Base-by-base conservation (phyloP, 2,329 filamentous ascomycete species). In the Cordyceps javanica region DNA sequence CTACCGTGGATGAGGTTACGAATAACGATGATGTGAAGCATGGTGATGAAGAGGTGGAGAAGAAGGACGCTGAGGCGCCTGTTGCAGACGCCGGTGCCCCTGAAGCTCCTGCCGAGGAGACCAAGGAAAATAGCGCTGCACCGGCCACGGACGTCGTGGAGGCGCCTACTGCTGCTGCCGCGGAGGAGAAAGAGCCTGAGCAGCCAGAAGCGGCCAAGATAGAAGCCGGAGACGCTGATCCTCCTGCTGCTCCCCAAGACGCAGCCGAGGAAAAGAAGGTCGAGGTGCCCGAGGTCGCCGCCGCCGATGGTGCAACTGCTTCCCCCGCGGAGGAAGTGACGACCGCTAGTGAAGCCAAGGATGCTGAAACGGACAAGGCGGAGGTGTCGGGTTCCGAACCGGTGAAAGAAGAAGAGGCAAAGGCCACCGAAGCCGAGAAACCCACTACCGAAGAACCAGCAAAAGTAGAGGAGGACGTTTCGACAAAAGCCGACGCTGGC, bases 401-500 rank as follows among this genome's bases (percentile, higher is more conserved):
- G 28, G 46, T 9, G 8, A 13, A 49, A 32, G 28, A 54, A 19
- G 19, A 53, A n/a, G 46, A 41, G 4, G 23, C 54, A 5, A 19
- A 41, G 38, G 38, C 10, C n/a, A 32, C 57, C 26, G 50, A 58
- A 26, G 62, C 52, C 23, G 49, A 48, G 23, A 49, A 46, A 9
- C 25, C 41, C 14, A 14, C 46, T 30, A 39, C 52, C 3, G 58
- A 62, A 3, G 58, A 51, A 23, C 3, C 19, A 26, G 1, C 28
- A 2, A 36, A 45, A 23, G 21, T 48, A 38, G 49, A 48, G 13
- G 44, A 57, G n/a, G 30, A 6, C 30, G 13, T 49, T n/a, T 34
- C 32, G 14, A 50, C 50, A 19, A 44, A 60, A 30, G 62, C 54
- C 21, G 32, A 52, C 3, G 11, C 55, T n/a, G n/a, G n/a, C n/a